These are phyloP conservation scores for Pichia deserticola DNA, from an alignment of 805 yeast genomes.

Conservation along the genomic window DNA sequence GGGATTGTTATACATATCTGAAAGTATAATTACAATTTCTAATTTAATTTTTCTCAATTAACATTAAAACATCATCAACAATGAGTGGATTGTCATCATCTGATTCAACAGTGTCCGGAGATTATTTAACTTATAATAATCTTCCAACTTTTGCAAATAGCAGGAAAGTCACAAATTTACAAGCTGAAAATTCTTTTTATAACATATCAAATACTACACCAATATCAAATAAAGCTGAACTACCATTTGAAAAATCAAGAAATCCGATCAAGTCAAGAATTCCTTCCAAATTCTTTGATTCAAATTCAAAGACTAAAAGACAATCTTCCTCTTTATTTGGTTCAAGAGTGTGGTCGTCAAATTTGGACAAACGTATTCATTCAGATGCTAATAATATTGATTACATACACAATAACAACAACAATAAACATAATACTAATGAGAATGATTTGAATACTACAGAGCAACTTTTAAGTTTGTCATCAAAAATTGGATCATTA, in stretches of 20 bases:
- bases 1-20: no score
- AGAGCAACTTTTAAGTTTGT: constrained; percentile 19
- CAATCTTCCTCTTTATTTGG: constrained; percentile 2
- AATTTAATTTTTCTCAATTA: no score
- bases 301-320: no score
- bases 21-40: no score
- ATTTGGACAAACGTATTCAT: not conserved
- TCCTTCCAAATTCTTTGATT: not conserved
- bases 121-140: constrained; percentile 7
- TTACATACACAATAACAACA: not conserved
- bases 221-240: constrained; percentile 1
- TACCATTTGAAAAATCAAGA: constrained; percentile 6
- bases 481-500: constrained; percentile 17
- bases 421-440: not conserved
- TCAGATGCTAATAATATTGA: not conserved
- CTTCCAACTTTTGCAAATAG: constrained; percentile 11
- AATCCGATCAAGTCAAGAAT: not conserved
- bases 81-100: not conserved
- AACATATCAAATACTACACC: not conserved
- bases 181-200: not conserved
- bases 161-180: not conserved
- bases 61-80: no score
- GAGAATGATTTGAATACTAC: constrained; percentile 12
- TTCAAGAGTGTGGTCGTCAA: constrained; percentile 1
- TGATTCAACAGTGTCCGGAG: not conserved